These are phyloP conservation scores for Dictyostelium citrinum DNA, from an alignment of 78 protist species.

Conservation along the genomic window DNA sequence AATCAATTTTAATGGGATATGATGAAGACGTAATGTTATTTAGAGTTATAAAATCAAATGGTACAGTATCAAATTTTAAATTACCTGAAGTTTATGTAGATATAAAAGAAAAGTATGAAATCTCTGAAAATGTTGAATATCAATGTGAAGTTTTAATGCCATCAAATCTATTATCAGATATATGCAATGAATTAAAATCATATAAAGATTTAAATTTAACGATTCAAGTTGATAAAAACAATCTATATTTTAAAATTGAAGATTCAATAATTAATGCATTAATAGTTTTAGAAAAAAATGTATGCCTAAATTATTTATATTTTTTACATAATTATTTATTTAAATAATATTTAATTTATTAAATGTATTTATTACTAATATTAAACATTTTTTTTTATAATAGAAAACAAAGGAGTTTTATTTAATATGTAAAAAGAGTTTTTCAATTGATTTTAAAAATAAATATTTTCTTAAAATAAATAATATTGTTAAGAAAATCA, in stretches of 20 bases:
- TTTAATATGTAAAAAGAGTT: neutral
- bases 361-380: neutral
- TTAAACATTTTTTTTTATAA: neutral
- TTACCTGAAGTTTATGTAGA: slow-evolving; percentile 21
- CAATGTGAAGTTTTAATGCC: slow-evolving; percentile 41
- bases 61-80: neutral
- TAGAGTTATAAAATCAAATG: slow-evolving; percentile 1
- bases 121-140: neutral
- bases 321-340: too few species aligned
- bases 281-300: slow-evolving; percentile 16
- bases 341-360: too few species aligned
- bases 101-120: neutral
- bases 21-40: neutral
- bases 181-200: slow-evolving; percentile 45
- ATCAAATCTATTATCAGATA: neutral
- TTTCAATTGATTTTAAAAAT: slow-evolving; percentile 17
- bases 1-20: neutral
- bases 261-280: slow-evolving; percentile 2
- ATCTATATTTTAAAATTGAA: neutral
- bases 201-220: neutral
- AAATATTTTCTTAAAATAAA: slow-evolving; percentile 20
- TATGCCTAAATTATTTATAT: neutral
- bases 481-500: slow-evolving; percentile 6
- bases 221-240: neutral
- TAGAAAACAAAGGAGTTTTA: slow-evolving; percentile 41